These are phyloP conservation scores for Heteromeles arbutifolia DNA, from an alignment of 306 rosid genomes.

Conservation along the genomic window DNA sequence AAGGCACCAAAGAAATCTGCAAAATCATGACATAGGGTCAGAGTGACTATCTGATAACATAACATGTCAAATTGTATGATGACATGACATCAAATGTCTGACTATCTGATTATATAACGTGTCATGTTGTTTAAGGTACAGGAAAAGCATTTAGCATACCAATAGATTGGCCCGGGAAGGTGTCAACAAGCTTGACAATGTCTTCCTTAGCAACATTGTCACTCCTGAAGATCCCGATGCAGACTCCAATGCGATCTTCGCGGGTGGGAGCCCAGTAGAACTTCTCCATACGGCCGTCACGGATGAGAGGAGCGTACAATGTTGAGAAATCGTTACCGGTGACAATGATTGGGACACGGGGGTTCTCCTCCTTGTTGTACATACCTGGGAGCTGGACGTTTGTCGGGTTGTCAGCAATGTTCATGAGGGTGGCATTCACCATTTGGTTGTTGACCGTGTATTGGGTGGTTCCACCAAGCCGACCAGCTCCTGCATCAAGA, in stretches of 20 bases:
- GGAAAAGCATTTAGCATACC: slow-evolving; percentile 31
- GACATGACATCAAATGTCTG: too few species aligned
- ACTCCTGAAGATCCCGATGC: slow-evolving; percentile 68
- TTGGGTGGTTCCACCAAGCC: slow-evolving; percentile 92
- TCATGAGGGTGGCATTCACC: slow-evolving; percentile 99
- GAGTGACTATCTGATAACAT: not conserved
- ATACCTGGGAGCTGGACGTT: slow-evolving; percentile 95
- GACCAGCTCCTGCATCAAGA: slow-evolving; percentile 97
- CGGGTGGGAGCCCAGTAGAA: slow-evolving; percentile 99
- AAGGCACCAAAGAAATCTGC: slow-evolving; percentile 47
- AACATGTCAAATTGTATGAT: not conserved
- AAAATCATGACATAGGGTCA: not conserved
- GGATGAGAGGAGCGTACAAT: slow-evolving; percentile 91
- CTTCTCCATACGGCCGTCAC: slow-evolving; percentile 99
- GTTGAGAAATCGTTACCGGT: slow-evolving; percentile 98
- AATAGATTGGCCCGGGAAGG: slow-evolving; percentile 97
- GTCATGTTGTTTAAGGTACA: not conserved
- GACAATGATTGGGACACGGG: slow-evolving; percentile 92
- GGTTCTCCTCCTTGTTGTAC: slow-evolving; percentile 98
- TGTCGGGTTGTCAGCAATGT: slow-evolving; percentile 95
- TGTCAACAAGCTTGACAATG: slow-evolving; percentile 71
- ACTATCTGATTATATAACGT: not conserved
- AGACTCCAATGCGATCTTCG: slow-evolving; percentile 85
- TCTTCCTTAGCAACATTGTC: slow-evolving; percentile 44
- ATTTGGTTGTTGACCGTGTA: slow-evolving; percentile 98